Conservation (phyloP, 441 rosid species). For the Syzygium syzygioides region DNA sequence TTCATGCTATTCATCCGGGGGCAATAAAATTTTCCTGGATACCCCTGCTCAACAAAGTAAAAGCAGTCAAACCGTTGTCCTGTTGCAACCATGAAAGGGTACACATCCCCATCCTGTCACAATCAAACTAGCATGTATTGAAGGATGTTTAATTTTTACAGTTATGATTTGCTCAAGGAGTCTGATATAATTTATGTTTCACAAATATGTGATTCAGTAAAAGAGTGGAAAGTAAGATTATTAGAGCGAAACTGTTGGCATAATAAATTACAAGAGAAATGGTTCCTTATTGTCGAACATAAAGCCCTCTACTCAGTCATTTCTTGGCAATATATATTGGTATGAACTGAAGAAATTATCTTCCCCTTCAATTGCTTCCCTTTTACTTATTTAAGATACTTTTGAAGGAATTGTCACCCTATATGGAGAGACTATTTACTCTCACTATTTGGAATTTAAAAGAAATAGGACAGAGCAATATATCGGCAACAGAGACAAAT, state of each 20-base stretch:
- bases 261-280: background rate
- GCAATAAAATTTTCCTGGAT: constrained; percentile 93
- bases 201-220: background rate
- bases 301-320: background rate
- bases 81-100: background rate
- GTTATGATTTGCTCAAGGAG: background rate
- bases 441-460: background rate
- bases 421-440: background rate
- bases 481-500: background rate
- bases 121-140: background rate
- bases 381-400: background rate
- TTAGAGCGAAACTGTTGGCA: background rate
- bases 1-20: constrained; percentile 99
- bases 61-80: background rate
- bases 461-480: background rate
- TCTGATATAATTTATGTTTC: background rate
- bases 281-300: background rate
- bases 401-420: background rate
- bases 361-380: background rate
- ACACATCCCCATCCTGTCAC: background rate
- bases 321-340: background rate
- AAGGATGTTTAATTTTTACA: background rate
- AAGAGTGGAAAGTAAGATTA: background rate
- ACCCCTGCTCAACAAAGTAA: constrained; percentile 59
- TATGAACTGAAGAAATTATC: background rate